Base-by-base conservation (phyloP, 176 grass and related monocot genomes). In the Melocanna baccifera region DNA sequence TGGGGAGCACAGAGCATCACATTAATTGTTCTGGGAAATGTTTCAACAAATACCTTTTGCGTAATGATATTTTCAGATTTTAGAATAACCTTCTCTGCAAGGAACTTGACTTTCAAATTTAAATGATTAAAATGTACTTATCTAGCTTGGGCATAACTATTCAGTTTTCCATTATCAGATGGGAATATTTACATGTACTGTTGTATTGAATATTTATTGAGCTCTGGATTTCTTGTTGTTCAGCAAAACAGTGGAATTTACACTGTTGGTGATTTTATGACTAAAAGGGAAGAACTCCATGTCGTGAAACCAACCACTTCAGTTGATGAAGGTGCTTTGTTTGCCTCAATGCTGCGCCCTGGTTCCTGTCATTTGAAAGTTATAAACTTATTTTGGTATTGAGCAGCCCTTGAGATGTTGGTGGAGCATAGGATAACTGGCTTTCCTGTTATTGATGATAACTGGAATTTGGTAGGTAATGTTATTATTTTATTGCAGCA, bases 191-290 rank as follows among this genome's bases (percentile, higher is more conserved):
- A 42, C 69, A 68, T 67, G 28, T 29, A 48, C 5, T 68, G 13
- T 68, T 53, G 29, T 64, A 36, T 43, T 61, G 25, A 69, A 55
- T 45, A 80, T 80, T 32, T 28, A 62, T 41, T 62, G 30, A 76
- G 61, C 14, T 68, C 50, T 30, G 37, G 63, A 55, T 77, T 77
- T 81, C 65, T 69, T 45, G 53, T 86, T 77, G 59, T 88, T 67
- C 79, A 90, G 93, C 79, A 87, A 77, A 78, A 69, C 69, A 84
- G 73, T 70, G 85, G 69, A 71, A 23, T 86, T 70, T 90, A 90
- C 70, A 88, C 90, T 12, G 93, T 95, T 83, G 85, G 93, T 77
- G 87, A 92, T 78, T 92, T 95, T 89, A 95, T 95, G 93, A 95
- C 93, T 34, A 92, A 90, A 80, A 90, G 65, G 88, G 85, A 92